Conservation (phyloP, 225 moss, liverwort and hornwort genomes). For the Climacium dendroides region DNA sequence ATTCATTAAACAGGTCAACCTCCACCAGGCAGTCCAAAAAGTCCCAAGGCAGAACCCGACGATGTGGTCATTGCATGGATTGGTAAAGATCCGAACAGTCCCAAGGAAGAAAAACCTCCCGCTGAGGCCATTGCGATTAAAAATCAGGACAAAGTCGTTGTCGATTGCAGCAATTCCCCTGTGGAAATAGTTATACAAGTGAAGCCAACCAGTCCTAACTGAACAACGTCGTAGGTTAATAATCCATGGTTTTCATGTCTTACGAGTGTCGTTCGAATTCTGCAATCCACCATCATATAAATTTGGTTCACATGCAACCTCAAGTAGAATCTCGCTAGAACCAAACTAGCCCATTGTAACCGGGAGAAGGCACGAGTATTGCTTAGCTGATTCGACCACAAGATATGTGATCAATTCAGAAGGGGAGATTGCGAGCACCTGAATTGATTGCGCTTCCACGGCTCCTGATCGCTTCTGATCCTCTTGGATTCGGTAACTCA, state of each 20-base stretch:
- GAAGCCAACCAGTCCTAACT: neutral
- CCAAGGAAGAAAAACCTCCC: neutral
- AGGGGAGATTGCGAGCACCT: neutral
- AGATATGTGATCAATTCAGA: neutral
- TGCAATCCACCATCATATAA: neutral
- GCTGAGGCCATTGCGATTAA: neutral
- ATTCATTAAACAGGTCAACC: neutral
- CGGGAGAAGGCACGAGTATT: neutral
- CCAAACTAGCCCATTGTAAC: neutral
- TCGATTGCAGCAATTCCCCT: neutral
- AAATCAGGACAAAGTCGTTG: neutral
- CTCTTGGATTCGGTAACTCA: neutral
- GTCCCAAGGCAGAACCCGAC: neutral
- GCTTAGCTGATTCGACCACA: neutral
- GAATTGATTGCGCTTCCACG: neutral
- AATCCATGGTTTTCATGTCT: neutral
- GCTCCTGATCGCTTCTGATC: neutral
- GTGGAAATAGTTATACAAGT: slow-evolving; percentile 17
- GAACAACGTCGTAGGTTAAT: neutral
- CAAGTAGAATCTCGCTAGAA: neutral
- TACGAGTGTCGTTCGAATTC: neutral
- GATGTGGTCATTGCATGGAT: slow-evolving; percentile 9
- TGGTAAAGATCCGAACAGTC: neutral
- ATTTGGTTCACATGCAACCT: neutral
- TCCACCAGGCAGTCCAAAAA: neutral